These are phyloP conservation scores for Xerocomus spinulosus DNA, from an alignment of 768 basidiomycete genomes.

Conservation along the genomic window DNA sequence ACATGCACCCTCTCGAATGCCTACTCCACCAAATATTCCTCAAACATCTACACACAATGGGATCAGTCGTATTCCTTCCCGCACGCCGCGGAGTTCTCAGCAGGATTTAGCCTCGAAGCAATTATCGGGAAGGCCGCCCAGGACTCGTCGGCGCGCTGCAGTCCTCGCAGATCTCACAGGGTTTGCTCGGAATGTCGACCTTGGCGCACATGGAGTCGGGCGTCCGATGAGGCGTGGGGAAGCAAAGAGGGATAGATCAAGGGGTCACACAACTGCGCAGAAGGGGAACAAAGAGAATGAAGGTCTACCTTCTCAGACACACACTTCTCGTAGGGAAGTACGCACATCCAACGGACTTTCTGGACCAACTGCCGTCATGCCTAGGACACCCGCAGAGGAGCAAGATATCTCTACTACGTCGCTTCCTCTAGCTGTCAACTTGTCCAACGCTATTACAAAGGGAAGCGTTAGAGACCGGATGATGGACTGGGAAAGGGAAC, in stretches of 20 bases:
- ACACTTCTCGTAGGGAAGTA: slow-evolving; percentile 5
- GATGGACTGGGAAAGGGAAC: slow-evolving; percentile 72
- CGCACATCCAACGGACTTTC: slow-evolving; percentile 3
- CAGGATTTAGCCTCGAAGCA: slow-evolving; percentile 14
- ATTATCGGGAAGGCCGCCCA: slow-evolving; percentile 27
- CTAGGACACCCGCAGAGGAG: slow-evolving; percentile 16
- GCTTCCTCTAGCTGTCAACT: slow-evolving; percentile 12
- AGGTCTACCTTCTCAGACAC: slow-evolving; percentile 1
- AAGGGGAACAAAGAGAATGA: slow-evolving; percentile 31
- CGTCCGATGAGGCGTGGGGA: slow-evolving; percentile 7
- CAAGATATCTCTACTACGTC: slow-evolving; percentile 9
- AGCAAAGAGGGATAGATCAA: slow-evolving; percentile 29
- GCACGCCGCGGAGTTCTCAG: slow-evolving; percentile 14
- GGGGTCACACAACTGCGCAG: slow-evolving; percentile 6
- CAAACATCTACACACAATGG: slow-evolving; percentile 10
- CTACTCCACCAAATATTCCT: background rate
- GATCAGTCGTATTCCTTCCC: slow-evolving; percentile 22
- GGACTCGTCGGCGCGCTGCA: slow-evolving; percentile 24
- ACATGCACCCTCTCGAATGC: background rate
- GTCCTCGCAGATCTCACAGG: slow-evolving; percentile 40
- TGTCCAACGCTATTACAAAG: slow-evolving; percentile 17
- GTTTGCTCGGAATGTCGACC: slow-evolving; percentile 30
- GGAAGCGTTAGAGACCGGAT: slow-evolving; percentile 54
- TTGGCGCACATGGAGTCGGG: slow-evolving; percentile 28
- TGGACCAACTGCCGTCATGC: slow-evolving; percentile 4